Evolutionary conservation across 345 rosid species (phyloP).

Genomic region (Acer yangbiense): DNA sequence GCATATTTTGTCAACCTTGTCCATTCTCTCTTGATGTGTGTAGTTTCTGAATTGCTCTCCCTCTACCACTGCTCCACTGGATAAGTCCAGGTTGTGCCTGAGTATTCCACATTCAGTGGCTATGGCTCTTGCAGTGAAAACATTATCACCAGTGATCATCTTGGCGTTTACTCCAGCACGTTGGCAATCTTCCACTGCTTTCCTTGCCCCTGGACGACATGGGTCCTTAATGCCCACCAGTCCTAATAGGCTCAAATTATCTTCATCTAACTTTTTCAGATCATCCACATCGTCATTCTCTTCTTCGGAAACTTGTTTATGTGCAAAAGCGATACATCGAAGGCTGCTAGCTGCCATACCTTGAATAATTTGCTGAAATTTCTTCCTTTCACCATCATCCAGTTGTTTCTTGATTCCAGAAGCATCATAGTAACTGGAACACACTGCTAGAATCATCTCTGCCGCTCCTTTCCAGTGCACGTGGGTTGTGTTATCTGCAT

Average conservation of each 20-base stretch:
- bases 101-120: slow-evolving; percentile 78
- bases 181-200: slow-evolving; percentile 66
- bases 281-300: slow-evolving; percentile 14
- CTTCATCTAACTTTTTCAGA: slow-evolving; percentile 42
- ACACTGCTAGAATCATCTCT: slow-evolving; percentile 69
- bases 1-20: slow-evolving; percentile 52
- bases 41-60: slow-evolving; percentile 61
- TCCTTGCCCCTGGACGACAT: slow-evolving; percentile 60
- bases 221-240: slow-evolving; percentile 79
- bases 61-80: slow-evolving; percentile 45
- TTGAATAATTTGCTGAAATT: slow-evolving; percentile 50
- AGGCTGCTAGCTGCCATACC: slow-evolving; percentile 71
- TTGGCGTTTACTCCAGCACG: slow-evolving; percentile 69
- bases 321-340: slow-evolving; percentile 77
- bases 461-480: slow-evolving; percentile 88
- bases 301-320: slow-evolving; percentile 32
- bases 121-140: slow-evolving; percentile 79
- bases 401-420: slow-evolving; percentile 42
- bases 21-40: slow-evolving; percentile 40
- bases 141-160: slow-evolving; percentile 83
- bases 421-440: slow-evolving; percentile 57
- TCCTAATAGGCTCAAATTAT: slow-evolving; percentile 51
- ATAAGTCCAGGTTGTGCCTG: slow-evolving; percentile 29
- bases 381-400: slow-evolving; percentile 28
- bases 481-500: slow-evolving; percentile 32